phyloP scores from a whole-genome alignment of 31 red algal genomes.

The Odonthalia washingtoniensis region DNA sequence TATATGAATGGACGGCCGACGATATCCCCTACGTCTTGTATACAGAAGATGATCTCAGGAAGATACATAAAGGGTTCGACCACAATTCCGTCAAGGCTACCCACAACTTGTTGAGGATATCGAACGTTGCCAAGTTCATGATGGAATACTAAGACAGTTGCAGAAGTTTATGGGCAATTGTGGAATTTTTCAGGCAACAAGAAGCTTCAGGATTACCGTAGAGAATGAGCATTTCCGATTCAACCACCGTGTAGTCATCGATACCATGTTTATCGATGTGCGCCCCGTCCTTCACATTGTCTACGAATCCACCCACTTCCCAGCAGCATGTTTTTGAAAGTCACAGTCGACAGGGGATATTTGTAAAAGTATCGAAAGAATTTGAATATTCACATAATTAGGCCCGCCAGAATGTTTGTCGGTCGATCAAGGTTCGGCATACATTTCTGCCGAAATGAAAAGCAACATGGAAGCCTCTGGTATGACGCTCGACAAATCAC shows the following conservation, averaged over 20 bases:
- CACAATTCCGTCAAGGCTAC: neutral
- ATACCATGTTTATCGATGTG: constrained; percentile 42
- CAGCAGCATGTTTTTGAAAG: constrained; percentile 12
- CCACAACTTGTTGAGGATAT: neutral
- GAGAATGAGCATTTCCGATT: constrained; percentile 19
- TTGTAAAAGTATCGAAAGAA: constrained; percentile 13
- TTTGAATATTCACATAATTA: too few relatives aligned
- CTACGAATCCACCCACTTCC: constrained; percentile 40
- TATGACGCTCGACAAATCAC: too few relatives aligned
- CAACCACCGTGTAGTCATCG: too few relatives aligned
- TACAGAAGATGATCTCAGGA: neutral
- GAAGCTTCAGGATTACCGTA: neutral
- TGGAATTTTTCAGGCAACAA: neutral
- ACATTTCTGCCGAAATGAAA: too few relatives aligned
- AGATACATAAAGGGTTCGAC: neutral
- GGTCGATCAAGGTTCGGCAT: too few relatives aligned
- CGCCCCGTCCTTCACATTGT: constrained; percentile 46
- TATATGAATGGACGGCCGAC: neutral
- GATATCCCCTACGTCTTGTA: too few relatives aligned
- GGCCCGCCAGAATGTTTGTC: too few relatives aligned
- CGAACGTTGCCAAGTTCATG: neutral
- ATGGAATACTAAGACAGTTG: neutral
- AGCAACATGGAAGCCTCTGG: too few relatives aligned
- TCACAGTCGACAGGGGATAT: constrained; percentile 14
- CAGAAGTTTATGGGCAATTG: neutral